phyloP scores from a whole-genome alignment of 2,329 filamentous ascomycete species.

The Penicillium corylophilum region DNA sequence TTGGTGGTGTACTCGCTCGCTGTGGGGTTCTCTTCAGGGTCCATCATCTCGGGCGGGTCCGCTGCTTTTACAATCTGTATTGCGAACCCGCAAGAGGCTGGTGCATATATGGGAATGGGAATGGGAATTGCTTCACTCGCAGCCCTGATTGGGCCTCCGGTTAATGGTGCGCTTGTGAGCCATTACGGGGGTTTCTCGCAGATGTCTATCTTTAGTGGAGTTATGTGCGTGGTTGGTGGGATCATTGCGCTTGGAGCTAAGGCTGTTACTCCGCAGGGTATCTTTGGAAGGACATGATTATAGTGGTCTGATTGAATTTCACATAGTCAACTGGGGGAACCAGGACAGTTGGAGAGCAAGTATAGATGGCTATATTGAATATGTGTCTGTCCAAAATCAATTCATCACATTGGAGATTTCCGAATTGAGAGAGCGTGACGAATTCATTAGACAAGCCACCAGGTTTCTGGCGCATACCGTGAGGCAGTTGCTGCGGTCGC shows the following conservation, averaged over 20 bases:
- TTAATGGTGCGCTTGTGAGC: conserved; percentile 48
- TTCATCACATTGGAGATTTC: not conserved
- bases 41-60: conserved; percentile 42
- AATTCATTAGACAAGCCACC: not conserved
- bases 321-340: not conserved
- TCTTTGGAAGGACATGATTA: conserved; percentile 31
- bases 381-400: not conserved
- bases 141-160: conserved; percentile 50
- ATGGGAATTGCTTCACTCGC: conserved; percentile 49
- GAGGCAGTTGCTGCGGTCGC: not conserved
- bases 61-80: conserved; percentile 30
- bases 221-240: conserved; percentile 15
- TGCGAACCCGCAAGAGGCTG: conserved; percentile 49
- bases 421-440: not conserved
- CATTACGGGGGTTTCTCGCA: conserved; percentile 41
- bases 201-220: conserved; percentile 39
- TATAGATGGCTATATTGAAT: not conserved
- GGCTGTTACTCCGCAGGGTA: conserved; percentile 35
- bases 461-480: not conserved
- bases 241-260: conserved; percentile 38
- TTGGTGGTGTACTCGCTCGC: conserved; percentile 36
- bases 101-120: conserved; percentile 53
- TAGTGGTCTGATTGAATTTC: not conserved
- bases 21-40: conserved; percentile 49
- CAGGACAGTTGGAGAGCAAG: not conserved